phyloP scores from a whole-genome alignment of 495 filamentous ascomycete genomes.

The Terfezia boudieri region DNA sequence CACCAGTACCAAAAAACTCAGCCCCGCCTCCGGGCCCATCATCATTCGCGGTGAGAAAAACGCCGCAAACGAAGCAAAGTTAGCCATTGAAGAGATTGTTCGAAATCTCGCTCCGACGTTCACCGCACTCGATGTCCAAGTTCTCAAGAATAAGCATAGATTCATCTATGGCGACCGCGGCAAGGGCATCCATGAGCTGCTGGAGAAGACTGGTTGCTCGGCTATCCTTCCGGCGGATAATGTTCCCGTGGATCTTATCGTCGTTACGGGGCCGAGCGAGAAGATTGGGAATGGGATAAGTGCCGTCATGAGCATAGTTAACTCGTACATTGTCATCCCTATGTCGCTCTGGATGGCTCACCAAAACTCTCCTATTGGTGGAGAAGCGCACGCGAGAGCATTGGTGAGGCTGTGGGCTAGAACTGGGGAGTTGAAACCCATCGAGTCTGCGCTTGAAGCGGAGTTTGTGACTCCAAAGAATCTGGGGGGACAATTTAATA shows the following conservation, averaged over 20 bases:
- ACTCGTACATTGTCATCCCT: slow-evolving; percentile 52
- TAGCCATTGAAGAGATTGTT: slow-evolving; percentile 54
- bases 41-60: slow-evolving; percentile 65
- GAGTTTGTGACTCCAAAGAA: slow-evolving; percentile 29
- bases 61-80: slow-evolving; percentile 56
- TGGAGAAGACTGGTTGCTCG: slow-evolving; percentile 72
- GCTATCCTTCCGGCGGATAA: slow-evolving; percentile 49
- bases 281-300: slow-evolving; percentile 49
- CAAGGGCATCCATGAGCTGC: slow-evolving; percentile 58
- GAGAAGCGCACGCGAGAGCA: slow-evolving; percentile 56
- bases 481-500: no score
- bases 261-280: slow-evolving; percentile 57
- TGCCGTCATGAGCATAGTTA: slow-evolving; percentile 59
- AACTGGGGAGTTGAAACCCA: slow-evolving; percentile 47
- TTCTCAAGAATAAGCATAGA: slow-evolving; percentile 63
- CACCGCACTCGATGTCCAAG: slow-evolving; percentile 44
- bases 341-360: slow-evolving; percentile 58
- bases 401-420: slow-evolving; percentile 64
- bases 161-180: slow-evolving; percentile 73
- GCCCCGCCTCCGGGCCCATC: slow-evolving; percentile 28
- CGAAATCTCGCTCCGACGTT: slow-evolving; percentile 47
- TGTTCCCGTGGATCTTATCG: slow-evolving; percentile 56
- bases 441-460: slow-evolving; percentile 56
- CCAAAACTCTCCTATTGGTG: slow-evolving; percentile 43
- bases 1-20: slow-evolving; percentile 10